These are phyloP conservation scores for Pyrus betulifolia DNA, from an alignment of 306 rosid genomes.

Conservation along the genomic window DNA sequence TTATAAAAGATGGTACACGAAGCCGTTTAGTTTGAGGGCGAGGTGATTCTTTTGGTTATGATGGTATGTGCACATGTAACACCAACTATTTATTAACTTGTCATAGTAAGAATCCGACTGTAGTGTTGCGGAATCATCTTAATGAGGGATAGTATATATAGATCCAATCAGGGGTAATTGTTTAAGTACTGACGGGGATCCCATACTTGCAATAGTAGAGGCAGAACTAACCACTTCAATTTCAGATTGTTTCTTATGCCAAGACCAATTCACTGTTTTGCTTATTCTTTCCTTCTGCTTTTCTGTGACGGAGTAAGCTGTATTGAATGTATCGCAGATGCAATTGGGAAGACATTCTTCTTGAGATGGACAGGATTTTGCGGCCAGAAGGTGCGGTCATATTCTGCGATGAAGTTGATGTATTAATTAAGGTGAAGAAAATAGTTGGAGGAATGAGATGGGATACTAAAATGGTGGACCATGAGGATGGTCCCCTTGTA, in stretches of 20 bases:
- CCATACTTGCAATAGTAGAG: neutral
- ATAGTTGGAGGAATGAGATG: slow-evolving; percentile 80
- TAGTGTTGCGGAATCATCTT: neutral
- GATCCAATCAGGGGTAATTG: neutral
- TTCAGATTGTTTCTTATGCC: neutral
- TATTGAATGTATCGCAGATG: slow-evolving; percentile 45
- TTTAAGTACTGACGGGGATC: neutral
- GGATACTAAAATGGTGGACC: slow-evolving; percentile 90
- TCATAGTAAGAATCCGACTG: neutral
- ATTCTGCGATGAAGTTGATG: slow-evolving; percentile 79
- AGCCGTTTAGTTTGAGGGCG: neutral
- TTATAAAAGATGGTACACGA: neutral
- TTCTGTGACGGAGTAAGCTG: neutral
- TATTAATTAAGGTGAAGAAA: slow-evolving; percentile 66
- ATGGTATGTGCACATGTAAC: neutral
- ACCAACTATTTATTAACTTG: neutral
- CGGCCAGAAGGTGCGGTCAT: slow-evolving; percentile 92
- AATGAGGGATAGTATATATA: neutral
- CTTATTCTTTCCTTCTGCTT: neutral
- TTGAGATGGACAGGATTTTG: slow-evolving; percentile 92
- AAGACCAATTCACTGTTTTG: neutral
- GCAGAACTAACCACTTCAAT: slow-evolving; percentile 2
- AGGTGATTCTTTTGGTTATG: neutral
- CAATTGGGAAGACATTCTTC: slow-evolving; percentile 71
- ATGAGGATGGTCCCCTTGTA: slow-evolving; percentile 91